Conservation (phyloP, 345 rosid species). For the Gossypium sturtianum region DNA sequence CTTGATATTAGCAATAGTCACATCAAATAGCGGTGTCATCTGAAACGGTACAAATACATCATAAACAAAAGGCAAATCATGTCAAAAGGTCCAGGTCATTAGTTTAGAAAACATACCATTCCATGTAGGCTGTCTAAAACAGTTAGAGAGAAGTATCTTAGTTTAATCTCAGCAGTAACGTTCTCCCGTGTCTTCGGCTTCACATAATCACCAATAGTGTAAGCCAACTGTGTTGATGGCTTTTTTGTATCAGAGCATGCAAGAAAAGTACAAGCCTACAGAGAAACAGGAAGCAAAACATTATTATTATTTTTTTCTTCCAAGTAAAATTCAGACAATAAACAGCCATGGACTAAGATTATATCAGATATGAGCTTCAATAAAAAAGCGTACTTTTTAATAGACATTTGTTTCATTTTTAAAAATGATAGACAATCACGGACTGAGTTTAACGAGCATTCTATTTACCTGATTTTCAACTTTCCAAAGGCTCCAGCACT, state of each 20-base stretch:
- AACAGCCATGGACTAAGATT: neutral
- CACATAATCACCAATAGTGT: slow-evolving; percentile 73
- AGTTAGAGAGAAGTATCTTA: slow-evolving; percentile 80
- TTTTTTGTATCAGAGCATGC: slow-evolving; percentile 80
- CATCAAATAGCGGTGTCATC: slow-evolving; percentile 92
- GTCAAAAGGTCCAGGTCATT: neutral
- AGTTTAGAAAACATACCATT: slow-evolving; percentile 51
- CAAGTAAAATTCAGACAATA: neutral
- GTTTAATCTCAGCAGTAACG: slow-evolving; percentile 74
- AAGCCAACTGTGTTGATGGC: slow-evolving; percentile 77
- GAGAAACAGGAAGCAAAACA: slow-evolving; percentile 20
- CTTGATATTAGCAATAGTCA: slow-evolving; percentile 83
- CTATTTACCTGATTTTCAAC: slow-evolving; percentile 90
- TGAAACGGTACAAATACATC: slow-evolving; percentile 30
- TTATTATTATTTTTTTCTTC: neutral
- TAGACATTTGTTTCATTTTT: neutral
- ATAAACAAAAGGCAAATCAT: neutral
- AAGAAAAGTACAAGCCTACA: slow-evolving; percentile 94
- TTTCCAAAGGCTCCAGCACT: slow-evolving; percentile 97
- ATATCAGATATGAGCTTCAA: neutral
- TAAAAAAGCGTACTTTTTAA: neutral
- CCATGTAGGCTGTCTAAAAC: slow-evolving; percentile 86
- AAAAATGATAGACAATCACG: neutral
- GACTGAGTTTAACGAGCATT: slow-evolving; percentile 6
- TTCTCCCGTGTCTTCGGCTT: slow-evolving; percentile 88